A percentile compares a stretch with the other conserved stretches of the same genome.
Conservation (phyloP, 2,329 filamentous ascomycete species). For the Pseudogymnoascus sp. region DNA sequence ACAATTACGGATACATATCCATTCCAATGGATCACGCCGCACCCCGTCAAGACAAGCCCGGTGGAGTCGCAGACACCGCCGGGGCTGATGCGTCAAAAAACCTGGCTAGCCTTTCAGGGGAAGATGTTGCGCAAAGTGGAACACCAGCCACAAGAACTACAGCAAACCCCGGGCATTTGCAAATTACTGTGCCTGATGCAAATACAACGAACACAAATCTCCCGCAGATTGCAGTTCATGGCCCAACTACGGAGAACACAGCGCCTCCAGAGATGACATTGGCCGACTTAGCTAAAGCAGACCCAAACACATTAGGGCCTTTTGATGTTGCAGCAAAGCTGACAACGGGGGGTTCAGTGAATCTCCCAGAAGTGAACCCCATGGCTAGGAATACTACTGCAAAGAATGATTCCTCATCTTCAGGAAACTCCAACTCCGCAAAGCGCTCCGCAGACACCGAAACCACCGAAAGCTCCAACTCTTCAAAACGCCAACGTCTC, state of each 20-base stretch:
- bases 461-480: too few species aligned
- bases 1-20: background rate
- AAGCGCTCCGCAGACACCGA: background rate
- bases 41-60: background rate
- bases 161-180: background rate
- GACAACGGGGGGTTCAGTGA: background rate
- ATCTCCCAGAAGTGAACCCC: background rate
- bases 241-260: background rate
- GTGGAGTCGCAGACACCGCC: background rate
- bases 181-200: background rate
- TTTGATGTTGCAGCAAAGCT: background rate
- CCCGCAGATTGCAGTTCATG: background rate
- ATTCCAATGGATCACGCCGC: background rate
- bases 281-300: background rate
- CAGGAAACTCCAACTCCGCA: background rate
- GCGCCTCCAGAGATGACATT: background rate
- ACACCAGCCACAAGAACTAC: background rate
- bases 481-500: too few species aligned
- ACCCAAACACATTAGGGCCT: background rate
- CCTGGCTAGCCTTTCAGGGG: too few species aligned
- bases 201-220: background rate
- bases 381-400: too few species aligned
- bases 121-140: too few species aligned
- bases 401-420: background rate
- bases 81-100: too few species aligned